Conservation (phyloP, 2,329 filamentous ascomycete genomes). For the Xylariaceae sp. region DNA sequence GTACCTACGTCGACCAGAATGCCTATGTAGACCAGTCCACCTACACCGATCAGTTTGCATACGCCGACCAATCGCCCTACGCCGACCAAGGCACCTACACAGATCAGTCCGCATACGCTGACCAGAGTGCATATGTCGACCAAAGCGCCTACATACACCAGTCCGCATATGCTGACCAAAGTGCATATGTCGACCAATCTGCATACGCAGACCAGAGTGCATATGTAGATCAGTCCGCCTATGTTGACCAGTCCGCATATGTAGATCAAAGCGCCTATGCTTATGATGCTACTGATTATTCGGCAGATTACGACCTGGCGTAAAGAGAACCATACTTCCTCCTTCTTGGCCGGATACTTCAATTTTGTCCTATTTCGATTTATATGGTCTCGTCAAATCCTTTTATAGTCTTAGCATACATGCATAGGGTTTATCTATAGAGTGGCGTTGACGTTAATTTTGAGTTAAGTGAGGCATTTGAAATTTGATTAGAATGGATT, state of each 20-base stretch:
- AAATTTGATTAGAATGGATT: no score
- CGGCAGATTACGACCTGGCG: slow-evolving; percentile 7
- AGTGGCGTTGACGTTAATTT: no score
- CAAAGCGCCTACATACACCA: slow-evolving; percentile 6
- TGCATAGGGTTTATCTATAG: no score
- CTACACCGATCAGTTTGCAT: slow-evolving; percentile 5
- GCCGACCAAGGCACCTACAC: slow-evolving; percentile 5
- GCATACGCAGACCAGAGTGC: slow-evolving; percentile 1
- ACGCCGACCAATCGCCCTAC: slow-evolving; percentile 1
- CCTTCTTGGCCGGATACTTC: no score
- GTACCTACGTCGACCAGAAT: background rate
- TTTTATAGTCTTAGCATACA: no score
- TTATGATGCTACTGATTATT: slow-evolving; percentile 13
- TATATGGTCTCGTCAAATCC: no score
- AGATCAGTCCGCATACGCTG: slow-evolving; percentile 1
- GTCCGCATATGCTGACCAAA: slow-evolving; percentile 1
- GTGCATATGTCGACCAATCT: slow-evolving; percentile 3
- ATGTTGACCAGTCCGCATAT: background rate
- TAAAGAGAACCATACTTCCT: background rate
- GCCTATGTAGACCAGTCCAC: slow-evolving; percentile 5
- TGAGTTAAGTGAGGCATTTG: no score
- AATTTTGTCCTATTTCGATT: no score
- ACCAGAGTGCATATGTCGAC: slow-evolving; percentile 3
- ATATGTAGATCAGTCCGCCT: slow-evolving; percentile 2
- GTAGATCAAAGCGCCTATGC: slow-evolving; percentile 6